Evolutionary conservation across 169 alveolate genomes (phyloP), one percentile per base, ranked within the genome.

Genomic region (Babesia divergens): DNA sequence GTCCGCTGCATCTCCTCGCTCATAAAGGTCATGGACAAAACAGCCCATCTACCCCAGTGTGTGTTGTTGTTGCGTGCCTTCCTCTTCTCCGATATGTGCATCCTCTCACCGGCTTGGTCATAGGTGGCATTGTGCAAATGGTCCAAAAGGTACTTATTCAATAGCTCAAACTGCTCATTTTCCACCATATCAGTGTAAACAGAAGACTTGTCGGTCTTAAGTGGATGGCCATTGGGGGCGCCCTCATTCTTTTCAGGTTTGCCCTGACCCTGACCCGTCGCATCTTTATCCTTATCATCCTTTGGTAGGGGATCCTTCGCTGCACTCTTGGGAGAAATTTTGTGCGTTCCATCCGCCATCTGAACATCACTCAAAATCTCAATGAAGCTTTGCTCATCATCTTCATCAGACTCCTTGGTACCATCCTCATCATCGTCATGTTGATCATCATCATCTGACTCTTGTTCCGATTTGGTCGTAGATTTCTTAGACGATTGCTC

Each of bases 1-100:
- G 93, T 84, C 32, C 81, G 72, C 52, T 75, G 86, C 53, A 91
- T 91, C 83, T 91, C 91, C 53, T 86, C 94, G 62, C 94, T 91
- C 90, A 90, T 84, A 55, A 91, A 91, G 16, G 95, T 91, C 43
- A 88, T 54, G 22, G 94, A 89, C 34, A 91, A 68, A 26, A 91
- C 95, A 32, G 92, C 88, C 92, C 93, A 91, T 49, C 87, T 80
- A 26, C 84, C 86, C 83, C 74, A 62, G 44, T 55, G 85, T 5
- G 71, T 65, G 22, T 54, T 54, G 28, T 38, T 50, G n/a, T 67
- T 67, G 16, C 86, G 50, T n/a, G 86, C 80, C 49, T 64, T 38
- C 38, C 65, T 52, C 69, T 79, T 70, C 46, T 64, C 72, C 29
- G 67, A 18, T 42, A 76, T 24, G 58, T 75, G 88, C 44, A 64